Evolutionary conservation across 495 filamentous ascomycete genomes (phyloP), one percentile per base, ranked within the genome.

Genomic region (Cryomyces minteri): DNA sequence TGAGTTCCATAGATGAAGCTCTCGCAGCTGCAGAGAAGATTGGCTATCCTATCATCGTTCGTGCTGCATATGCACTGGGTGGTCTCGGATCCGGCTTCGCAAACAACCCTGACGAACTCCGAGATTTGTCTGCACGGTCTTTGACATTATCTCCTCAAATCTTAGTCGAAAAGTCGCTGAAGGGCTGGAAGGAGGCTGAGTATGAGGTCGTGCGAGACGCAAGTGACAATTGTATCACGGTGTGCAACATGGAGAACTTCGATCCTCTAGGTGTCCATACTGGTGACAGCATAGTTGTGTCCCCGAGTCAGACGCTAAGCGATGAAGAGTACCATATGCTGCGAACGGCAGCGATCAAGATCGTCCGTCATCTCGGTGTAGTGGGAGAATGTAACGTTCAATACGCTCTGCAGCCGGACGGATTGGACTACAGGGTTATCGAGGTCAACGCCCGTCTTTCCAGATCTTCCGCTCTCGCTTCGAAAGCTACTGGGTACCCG

Each of bases 201-300:
- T 98, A 98, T 62, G 90, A 98, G 52, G 90, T 98, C 41, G 90
- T 98, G 33, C 82, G 90, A 50, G 90, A 98, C 71, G 83, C 78
- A 38, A 76, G 83, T 47, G 87, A 98, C 66, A 98, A 98, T 71
- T 98, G 90, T 65, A 96, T 98, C 61, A 98, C 90, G 5, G 90
- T 98, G 50, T 98, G 90, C 67, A 98, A 98, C 69, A 98, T 98
- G 90, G 90, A 98, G 65, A 98, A 98, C 63, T 96, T 98, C 52
- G 90, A 98, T 65, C 90, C 90, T 49, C 78, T 98, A 31, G 90
- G 90, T 55, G 95, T 96, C 46, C 90, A 98, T 57, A 98, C 90
- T 6, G 90, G 90, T 61, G 90, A 98, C 64, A 95, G 88, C 29
- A 98, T 98, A 56, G 90, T 98, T 45, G 90, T 98, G 18, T 92